These are phyloP conservation scores for Monosporascus sp. DNA, from an alignment of 2,329 filamentous ascomycete genomes.

Conservation along the genomic window DNA sequence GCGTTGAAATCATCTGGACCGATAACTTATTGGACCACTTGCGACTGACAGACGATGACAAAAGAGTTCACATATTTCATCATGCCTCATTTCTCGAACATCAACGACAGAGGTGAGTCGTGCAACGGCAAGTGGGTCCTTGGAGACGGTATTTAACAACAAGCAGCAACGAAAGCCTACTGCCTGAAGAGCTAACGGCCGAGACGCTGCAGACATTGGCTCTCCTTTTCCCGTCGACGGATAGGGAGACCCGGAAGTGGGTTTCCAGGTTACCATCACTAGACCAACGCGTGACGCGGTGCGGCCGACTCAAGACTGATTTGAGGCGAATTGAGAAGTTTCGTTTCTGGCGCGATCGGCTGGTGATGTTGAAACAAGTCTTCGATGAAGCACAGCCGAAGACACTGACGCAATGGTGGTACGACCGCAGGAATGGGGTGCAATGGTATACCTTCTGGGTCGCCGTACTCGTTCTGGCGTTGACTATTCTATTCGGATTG, in stretches of 20 bases:
- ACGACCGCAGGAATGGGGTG: conserved; percentile 33
- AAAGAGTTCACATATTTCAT: conserved; percentile 33
- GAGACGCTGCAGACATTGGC: conserved; percentile 33
- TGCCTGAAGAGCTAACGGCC: conserved; percentile 25
- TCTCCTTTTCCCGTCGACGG: conserved; percentile 28
- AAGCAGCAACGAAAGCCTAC: conserved; percentile 11
- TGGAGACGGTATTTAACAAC: not conserved
- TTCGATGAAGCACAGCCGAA: conserved; percentile 33
- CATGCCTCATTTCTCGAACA: conserved; percentile 31
- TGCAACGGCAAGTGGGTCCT: not conserved
- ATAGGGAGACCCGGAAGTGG: not conserved
- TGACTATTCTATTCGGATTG: conserved; percentile 35
- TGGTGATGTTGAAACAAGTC: conserved; percentile 36
- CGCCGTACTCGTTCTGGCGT: conserved; percentile 30
- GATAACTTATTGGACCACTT: conserved; percentile 37
- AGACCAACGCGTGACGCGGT: conserved; percentile 20
- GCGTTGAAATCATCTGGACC: conserved; percentile 31
- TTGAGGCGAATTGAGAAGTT: conserved; percentile 30
- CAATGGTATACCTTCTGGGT: conserved; percentile 45
- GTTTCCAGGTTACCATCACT: conserved; percentile 5
- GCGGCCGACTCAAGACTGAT: conserved; percentile 26
- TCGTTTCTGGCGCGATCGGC: conserved; percentile 35
- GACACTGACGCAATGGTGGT: conserved; percentile 36
- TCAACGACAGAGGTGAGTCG: conserved; percentile 12
- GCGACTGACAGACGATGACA: conserved; percentile 32